Evolutionary conservation across 768 basidiomycete species (phyloP).

Genomic region (Leccinum truebloodii): DNA sequence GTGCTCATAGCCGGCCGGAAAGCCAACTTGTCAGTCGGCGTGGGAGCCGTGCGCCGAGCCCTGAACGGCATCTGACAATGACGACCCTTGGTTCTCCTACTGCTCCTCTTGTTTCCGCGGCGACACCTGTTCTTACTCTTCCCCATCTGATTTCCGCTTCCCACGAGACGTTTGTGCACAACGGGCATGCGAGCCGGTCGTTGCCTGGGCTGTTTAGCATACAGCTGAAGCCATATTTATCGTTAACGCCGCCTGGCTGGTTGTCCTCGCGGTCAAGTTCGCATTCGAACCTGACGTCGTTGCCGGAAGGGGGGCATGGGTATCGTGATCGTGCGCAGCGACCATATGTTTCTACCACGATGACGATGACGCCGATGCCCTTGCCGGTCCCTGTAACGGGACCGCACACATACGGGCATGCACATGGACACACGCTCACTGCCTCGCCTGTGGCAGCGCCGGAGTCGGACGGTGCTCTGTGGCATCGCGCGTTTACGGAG

Average conservation of each 20-base stretch:
- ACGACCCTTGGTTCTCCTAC: constrained; percentile 1
- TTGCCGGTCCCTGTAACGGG: neutral
- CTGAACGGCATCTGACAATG: constrained; percentile 43
- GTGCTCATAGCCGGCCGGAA: constrained; percentile 23
- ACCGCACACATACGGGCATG: neutral
- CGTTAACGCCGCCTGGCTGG: constrained; percentile 44
- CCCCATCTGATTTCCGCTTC: constrained; percentile 18
- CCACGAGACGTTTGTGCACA: constrained; percentile 55
- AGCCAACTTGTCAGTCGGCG: constrained; percentile 35
- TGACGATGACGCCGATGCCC: neutral
- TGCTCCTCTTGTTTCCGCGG: neutral
- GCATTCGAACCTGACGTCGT: constrained; percentile 31
- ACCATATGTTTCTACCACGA: neutral
- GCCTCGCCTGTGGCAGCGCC: constrained; percentile 14
- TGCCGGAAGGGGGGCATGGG: constrained; percentile 2
- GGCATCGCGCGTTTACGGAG: constrained; percentile 67
- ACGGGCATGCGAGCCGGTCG: constrained; percentile 50
- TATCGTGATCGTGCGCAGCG: neutral
- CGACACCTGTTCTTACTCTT: neutral
- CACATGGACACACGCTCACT: constrained; percentile 1
- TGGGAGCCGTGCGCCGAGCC: constrained; percentile 55
- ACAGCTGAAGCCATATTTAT: constrained; percentile 63
- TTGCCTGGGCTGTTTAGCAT: constrained; percentile 46
- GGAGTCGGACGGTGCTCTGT: constrained; percentile 36
- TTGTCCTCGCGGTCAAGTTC: constrained; percentile 40